Base-by-base conservation (phyloP, 331 rosid species). In the Saraca asoca region DNA sequence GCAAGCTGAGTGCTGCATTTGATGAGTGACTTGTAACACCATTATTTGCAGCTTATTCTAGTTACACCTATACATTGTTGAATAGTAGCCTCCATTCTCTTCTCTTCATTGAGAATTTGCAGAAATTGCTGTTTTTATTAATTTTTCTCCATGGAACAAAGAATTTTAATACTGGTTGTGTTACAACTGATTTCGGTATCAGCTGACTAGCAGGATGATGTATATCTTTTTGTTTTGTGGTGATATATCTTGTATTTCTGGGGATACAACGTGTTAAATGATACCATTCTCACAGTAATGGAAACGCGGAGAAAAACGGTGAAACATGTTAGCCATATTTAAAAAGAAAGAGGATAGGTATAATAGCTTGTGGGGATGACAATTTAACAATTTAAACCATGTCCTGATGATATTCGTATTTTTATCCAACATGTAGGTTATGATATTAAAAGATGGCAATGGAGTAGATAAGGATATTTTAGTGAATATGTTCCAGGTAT, bases 61-160 rank as follows among this genome's bases (percentile, higher is more conserved):
- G 3, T 64, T 31, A 10, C 58, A 43, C 67, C 60, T 17, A 55
- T 59, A 64, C 53, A 29, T 79, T 85, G 68, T 76, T 41, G 3
- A 14, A 66, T 44, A 45, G 41, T 58, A 68, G 75, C 75, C 79
- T 67, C 58, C 54, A 35, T 68, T 64, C 76, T 80, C 65, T 73
- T 50, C 35, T 9, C 58, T 73, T 62, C 62, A 24, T 78, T 54
- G 56, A 31, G 41, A 65, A 51, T 65, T 5, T 72, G 70, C 50
- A 12, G 39, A 68, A 51, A 19, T 64, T 39, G 10, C 29, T 37
- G 50, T 44, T 55, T 54, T 62, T 49, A 18, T 46, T 53, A 51
- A 19, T 43, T 34, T 57, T 46, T 57, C 33, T 51, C 59, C 19
- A 12, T 38, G 53, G 51, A 51, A 51, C 9, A 16, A 24, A 24